Evolutionary conservation across 495 filamentous ascomycete species (phyloP), one percentile per base, ranked within the genome.

Genomic region (Penicillium lividum): DNA sequence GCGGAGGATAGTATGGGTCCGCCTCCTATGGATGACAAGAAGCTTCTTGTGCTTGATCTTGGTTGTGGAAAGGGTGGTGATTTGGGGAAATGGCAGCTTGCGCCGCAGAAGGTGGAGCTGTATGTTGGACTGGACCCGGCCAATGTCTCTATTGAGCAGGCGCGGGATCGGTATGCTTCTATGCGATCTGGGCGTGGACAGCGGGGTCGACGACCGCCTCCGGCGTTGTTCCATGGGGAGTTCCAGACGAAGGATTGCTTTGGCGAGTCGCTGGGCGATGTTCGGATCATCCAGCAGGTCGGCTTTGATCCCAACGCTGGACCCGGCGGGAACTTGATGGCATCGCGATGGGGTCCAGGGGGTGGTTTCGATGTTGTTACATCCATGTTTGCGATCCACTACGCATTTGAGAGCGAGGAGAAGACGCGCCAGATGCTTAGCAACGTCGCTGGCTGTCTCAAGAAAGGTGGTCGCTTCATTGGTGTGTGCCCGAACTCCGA

Each of bases 371-470:
- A 98, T 69, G 89, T 98, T 11, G 93, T 98, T 48, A 89, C 88
- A 55, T 96, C 95, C 82, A 98, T 98, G 94, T 98, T 98, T 66
- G 93, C 92, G 68, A 96, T 98, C 86, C 94, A 98, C 75, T 98
- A 98, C 68, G 93, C 95, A 0, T 98, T 97, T 64, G 95, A 98
- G 73, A 90, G 79, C 57, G 91, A 98, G 71, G 81, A 81, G 6
- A 95, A 96, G 70, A 87, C 93, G 10, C 84, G 93, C 22, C 87
- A 85, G 53, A 98, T 98, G 94, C 82, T 98, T 51, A 82, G 84
- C 68, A 98, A 98, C 69, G 94, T 98, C 11, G 86, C 94, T 2
- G 89, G 92, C 5, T 82, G 86, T 28, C 72, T 98, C 64, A 95
- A 91, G 72, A 97, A 97, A 67, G 94, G 94, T 18, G 94, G 94